These are phyloP conservation scores for Aphanocladium album DNA, from an alignment of 2,329 filamentous ascomycete genomes.

Conservation along the genomic window DNA sequence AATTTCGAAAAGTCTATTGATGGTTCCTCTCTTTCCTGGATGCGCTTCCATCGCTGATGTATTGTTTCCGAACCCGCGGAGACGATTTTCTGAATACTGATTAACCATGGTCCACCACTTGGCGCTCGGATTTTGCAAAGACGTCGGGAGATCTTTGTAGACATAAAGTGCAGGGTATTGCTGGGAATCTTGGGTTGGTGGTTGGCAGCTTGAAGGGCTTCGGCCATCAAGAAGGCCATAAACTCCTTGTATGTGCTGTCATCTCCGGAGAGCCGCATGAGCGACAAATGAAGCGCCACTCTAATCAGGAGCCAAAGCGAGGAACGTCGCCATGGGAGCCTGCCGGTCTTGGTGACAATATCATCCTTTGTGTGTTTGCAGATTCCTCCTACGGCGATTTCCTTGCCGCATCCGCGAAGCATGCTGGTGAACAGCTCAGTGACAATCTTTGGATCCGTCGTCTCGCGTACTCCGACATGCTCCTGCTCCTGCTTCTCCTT, in stretches of 20 bases:
- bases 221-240: not conserved
- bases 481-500: not conserved
- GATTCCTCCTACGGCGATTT: not conserved
- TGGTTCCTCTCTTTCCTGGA: not conserved
- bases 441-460: not conserved
- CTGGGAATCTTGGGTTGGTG: not conserved
- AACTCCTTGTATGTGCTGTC: not conserved
- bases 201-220: not conserved
- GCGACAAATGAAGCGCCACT: conserved; percentile 23
- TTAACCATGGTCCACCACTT: not conserved
- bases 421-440: not conserved
- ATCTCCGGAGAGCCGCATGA: not conserved
- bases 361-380: not conserved
- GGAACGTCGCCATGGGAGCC: conserved; percentile 30
- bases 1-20: not conserved
- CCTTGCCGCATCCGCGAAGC: not conserved
- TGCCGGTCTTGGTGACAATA: not conserved
- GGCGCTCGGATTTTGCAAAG: not conserved
- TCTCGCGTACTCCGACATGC: not conserved
- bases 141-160: not conserved
- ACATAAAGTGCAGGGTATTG: not conserved
- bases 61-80: not conserved
- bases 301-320: conserved; percentile 49
- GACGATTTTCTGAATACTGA: not conserved
- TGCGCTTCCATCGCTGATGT: not conserved